phyloP scores from a whole-genome alignment of 345 rosid species.

The Eucalyptus rudis region DNA sequence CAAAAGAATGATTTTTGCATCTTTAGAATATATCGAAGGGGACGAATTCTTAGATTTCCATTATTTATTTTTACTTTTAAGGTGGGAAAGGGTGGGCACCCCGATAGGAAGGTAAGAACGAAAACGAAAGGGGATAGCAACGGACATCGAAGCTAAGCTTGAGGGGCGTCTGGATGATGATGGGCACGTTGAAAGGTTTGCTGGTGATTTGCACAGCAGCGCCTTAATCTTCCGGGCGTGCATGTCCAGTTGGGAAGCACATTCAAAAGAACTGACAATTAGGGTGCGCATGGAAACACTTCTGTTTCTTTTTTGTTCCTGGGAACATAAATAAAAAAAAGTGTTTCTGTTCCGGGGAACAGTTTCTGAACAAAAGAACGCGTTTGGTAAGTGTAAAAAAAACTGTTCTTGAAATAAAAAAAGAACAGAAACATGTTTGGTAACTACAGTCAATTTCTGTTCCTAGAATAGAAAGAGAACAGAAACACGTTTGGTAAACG shows the following conservation, averaged over 20 bases:
- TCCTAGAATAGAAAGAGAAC: too few species aligned
- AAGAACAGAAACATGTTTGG: too few species aligned
- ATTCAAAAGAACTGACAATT: not conserved
- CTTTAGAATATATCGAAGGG: not conserved
- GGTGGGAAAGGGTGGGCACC: not conserved
- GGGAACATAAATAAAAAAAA: too few species aligned
- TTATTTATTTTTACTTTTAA: not conserved
- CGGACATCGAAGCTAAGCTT: not conserved
- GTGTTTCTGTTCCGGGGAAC: too few species aligned
- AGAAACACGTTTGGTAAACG: too few species aligned
- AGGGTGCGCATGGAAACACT: too few species aligned
- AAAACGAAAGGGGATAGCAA: not conserved
- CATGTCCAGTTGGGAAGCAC: not conserved
- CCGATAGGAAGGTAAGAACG: not conserved
- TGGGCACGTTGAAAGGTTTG: not conserved
- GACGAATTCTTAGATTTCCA: not conserved
- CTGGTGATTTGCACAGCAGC: not conserved
- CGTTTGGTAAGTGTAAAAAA: too few species aligned
- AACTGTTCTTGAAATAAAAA: too few species aligned
- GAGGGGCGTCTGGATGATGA: not conserved
- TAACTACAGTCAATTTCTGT: too few species aligned
- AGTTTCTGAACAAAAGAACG: too few species aligned
- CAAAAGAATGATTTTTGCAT: not conserved
- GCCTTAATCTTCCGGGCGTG: not conserved
- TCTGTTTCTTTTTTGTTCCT: too few species aligned